Conservation (phyloP, 345 rosid species). For the Eucalyptus camaldulensis region DNA sequence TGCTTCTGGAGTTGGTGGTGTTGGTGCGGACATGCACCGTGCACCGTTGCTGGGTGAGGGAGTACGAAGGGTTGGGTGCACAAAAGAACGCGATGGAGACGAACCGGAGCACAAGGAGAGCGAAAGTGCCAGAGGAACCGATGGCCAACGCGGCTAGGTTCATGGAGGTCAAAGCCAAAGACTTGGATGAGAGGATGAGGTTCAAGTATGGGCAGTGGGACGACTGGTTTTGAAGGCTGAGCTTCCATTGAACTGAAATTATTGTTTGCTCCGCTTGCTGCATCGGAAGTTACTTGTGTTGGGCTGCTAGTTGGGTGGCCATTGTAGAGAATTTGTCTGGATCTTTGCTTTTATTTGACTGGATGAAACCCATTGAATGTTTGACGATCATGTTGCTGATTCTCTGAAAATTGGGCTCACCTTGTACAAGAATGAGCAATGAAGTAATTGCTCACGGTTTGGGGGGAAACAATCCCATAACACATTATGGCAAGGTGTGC, state of each 20-base stretch:
- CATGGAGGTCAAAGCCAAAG: background rate
- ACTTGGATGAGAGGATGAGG: background rate
- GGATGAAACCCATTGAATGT: rapidly evolving
- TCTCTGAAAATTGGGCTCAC: background rate
- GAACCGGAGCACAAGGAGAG: slow-evolving; percentile 27
- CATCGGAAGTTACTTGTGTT: background rate
- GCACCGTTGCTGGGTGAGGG: slow-evolving; percentile 34
- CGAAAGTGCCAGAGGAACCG: slow-evolving; percentile 29
- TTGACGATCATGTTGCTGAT: background rate
- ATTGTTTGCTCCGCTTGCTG: background rate
- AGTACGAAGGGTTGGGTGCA: slow-evolving; percentile 28
- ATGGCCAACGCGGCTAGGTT: slow-evolving; percentile 17
- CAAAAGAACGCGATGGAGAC: slow-evolving; percentile 16
- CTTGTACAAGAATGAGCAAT: too few species aligned
- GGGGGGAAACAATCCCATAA: background rate
- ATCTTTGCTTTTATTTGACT: too few species aligned
- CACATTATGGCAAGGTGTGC: background rate
- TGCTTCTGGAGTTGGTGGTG: too few species aligned
- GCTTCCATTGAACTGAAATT: background rate
- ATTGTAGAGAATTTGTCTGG: too few species aligned
- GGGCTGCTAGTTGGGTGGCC: slow-evolving; percentile 24
- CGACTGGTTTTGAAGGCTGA: background rate
- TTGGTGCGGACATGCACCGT: too few species aligned
- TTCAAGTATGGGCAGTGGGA: background rate
- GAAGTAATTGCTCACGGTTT: background rate